Base-by-base conservation (phyloP, 352 stramenopile species). In the Pythium folliculosum region DNA sequence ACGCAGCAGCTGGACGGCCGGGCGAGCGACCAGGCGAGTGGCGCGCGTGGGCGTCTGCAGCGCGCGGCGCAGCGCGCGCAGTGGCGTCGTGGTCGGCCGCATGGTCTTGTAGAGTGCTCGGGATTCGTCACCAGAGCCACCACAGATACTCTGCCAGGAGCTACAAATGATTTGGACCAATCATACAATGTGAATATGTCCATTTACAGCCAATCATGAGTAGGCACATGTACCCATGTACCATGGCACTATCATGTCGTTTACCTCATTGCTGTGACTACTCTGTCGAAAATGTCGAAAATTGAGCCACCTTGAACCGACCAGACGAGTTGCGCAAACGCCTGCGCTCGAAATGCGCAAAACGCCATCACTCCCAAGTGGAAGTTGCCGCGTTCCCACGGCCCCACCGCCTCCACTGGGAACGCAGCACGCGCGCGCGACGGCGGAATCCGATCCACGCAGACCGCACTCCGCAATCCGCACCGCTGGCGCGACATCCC, bases 301-400 rank as follows among this genome's bases (percentile, higher is more conserved):
- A 60, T 35, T 21, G 27, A 50, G 35, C 35, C 2, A 40, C 17
- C 19, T 52, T 25, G 17, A 53, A 25, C 21, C 22, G 48, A 8
- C 1, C 13, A 38, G 10, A 17, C 16, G 23, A 60, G 43, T 67
- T 72, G 59, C 59, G 60, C 60, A 72, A 72, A 65, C 59, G 35
- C 37, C 50, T 1, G 37, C 3, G 10, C 9, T 5, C 10, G 9
- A 43, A 69, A 58, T 69, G 63, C 63, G 63, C 63, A 69, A 69
- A 25, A 50, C 40, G 50, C 60, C 56, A 58, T 69, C 62, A 68
- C 62, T 69, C 62, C 38, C 54, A 70, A 70, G 63, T 70, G 63
- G 63, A 70, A 70, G 63, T 71, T 71, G 65, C 52, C 16, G 32
- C 25, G 6, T 3, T 4, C 10, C 10, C 3, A 37, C 5, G 4